These are phyloP conservation scores for Trichoderma reesei DNA, from an alignment of 495 filamentous ascomycete genomes.

Conservation along the genomic window DNA sequence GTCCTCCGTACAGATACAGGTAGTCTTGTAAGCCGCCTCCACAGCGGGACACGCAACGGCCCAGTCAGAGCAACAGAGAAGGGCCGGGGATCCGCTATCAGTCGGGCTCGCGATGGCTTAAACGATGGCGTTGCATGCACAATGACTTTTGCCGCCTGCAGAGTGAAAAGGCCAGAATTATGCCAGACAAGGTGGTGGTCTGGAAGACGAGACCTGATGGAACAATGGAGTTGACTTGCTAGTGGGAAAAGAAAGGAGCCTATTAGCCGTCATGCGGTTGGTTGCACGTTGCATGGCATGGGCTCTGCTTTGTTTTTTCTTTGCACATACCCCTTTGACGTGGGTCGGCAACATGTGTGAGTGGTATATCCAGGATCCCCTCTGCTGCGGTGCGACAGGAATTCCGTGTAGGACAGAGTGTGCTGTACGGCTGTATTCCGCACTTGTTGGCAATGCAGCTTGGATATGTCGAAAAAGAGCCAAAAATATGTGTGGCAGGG, in stretches of 20 bases:
- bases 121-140: constrained; percentile 6
- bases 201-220: background rate
- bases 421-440: too few species aligned
- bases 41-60: background rate
- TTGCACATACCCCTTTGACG: background rate
- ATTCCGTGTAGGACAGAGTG: too few species aligned
- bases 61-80: background rate
- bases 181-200: background rate
- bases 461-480: background rate
- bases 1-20: background rate
- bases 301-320: background rate
- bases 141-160: constrained; percentile 5
- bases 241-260: background rate
- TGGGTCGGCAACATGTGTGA: background rate
- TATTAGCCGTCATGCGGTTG: constrained; percentile 7
- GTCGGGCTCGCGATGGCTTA: background rate
- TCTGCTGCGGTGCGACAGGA: too few species aligned
- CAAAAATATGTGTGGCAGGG: background rate
- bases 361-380: background rate
- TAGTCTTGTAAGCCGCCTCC: constrained; percentile 2
- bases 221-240: background rate
- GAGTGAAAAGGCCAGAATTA: background rate
- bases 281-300: constrained; percentile 4
- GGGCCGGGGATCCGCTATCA: background rate
- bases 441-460: too few species aligned